Base-by-base conservation (phyloP, 495 filamentous ascomycete genomes). In the Aspergillus asperescens region DNA sequence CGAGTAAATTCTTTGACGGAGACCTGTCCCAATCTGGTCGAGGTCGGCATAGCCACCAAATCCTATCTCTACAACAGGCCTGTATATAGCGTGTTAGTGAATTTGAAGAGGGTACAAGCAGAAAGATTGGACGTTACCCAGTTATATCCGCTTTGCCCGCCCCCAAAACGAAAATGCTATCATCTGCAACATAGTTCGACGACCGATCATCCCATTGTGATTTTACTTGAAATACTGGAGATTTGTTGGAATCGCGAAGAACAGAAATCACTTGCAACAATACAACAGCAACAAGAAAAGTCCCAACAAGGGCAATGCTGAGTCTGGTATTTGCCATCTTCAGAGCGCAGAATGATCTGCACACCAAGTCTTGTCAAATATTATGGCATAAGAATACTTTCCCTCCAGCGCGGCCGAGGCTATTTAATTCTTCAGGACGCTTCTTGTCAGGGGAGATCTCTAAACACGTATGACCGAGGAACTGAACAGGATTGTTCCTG, bases 111-210 rank as follows among this genome's bases (percentile, higher is more conserved):
- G 19, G 5, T 12, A 5, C 22, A 55, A 15, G 5, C n/a, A 41
- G n/a, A 28, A 49, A 48, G 24, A 44, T 57, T 8, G 4, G 25
- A 9, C 39, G 29, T 32, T 82, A 90, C 72, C 92, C 93, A 23
- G 93, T 98, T 58, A 98, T 89, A 72, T 98, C 93, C 16, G 85
- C 90, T 64, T 95, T 96, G 13, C 93, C 93, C 2, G 90, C 88
- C 2, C 93, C 93, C n/a, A 98, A 63, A 6, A 94, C 68, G 56
- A 95, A 95, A 40, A 81, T 72, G 23, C 76, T 67, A 50, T 74
- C 57, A 40, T 71, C 65, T 4, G 53, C 22, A 9, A 52, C 41
- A 15, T 54, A 54, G 4, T 64, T 45, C n/a, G 47, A 60, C 8
- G 59, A 55, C 32, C 66, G 50, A 35, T 56, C 51, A 32, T 48